These are phyloP conservation scores for Aquilaria malaccensis DNA, from an alignment of 345 rosid genomes.

Conservation along the genomic window DNA sequence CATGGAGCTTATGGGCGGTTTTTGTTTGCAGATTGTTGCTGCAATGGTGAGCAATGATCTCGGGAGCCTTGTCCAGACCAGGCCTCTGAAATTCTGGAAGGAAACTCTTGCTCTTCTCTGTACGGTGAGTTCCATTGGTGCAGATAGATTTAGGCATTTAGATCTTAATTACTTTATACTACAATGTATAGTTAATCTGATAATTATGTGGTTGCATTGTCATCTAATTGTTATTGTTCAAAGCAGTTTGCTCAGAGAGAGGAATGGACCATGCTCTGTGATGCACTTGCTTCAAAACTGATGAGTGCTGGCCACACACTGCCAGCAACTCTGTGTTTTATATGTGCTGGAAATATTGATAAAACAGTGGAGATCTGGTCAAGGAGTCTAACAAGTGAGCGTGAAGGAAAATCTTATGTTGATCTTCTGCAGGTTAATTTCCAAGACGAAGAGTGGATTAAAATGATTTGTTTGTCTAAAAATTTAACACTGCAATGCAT, in stretches of 20 bases:
- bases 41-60: conserved; percentile 97
- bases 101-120: conserved; percentile 95
- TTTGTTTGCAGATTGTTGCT: conserved; percentile 66
- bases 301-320: conserved; percentile 67
- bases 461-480: neutral
- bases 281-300: conserved; percentile 76
- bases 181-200: too few relatives aligned
- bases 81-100: conserved; percentile 90
- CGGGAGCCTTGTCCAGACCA: conserved; percentile 56
- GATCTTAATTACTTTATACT: neutral
- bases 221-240: conserved; percentile 6
- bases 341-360: conserved; percentile 94
- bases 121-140: conserved; percentile 47
- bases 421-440: conserved; percentile 86
- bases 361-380: conserved; percentile 92
- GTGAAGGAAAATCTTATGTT: conserved; percentile 63
- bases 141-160: neutral
- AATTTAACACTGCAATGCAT: conserved; percentile 5
- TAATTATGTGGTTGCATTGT: too few relatives aligned
- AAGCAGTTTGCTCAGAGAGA: conserved; percentile 87
- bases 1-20: neutral
- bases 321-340: conserved; percentile 92
- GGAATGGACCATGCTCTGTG: conserved; percentile 81
- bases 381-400: conserved; percentile 64
- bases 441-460: too few relatives aligned